These are phyloP conservation scores for Lenzites betulinus DNA, from an alignment of 768 basidiomycete genomes.

Conservation along the genomic window DNA sequence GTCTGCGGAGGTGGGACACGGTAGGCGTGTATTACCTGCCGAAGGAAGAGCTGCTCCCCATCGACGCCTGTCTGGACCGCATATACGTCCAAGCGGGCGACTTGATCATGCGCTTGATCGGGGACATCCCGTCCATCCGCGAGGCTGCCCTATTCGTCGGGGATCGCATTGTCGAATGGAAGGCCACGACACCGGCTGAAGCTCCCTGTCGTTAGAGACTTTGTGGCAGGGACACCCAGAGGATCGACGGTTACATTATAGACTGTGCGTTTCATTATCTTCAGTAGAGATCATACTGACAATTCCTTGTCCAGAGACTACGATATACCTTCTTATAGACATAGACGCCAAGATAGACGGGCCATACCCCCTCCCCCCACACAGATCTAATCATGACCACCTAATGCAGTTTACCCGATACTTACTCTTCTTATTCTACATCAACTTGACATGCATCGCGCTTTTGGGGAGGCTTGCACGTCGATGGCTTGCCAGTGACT, in stretches of 20 bases:
- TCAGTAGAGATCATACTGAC: neutral
- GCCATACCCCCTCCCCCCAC: too few relatives aligned
- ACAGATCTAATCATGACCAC: too few relatives aligned
- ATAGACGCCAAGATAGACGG: too few relatives aligned
- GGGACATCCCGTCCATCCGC: neutral
- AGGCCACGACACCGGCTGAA: neutral
- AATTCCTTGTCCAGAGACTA: neutral
- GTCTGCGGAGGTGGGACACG: neutral
- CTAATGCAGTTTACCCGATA: too few relatives aligned
- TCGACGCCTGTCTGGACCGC: constrained; percentile 1
- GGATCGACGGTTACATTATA: neutral
- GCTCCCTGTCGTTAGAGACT: neutral
- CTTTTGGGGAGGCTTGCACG: too few relatives aligned
- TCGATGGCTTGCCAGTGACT: too few relatives aligned
- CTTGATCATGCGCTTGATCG: neutral
- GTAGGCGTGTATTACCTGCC: constrained; percentile 1
- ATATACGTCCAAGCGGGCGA: neutral
- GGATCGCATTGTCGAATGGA: neutral
- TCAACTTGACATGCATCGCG: too few relatives aligned
- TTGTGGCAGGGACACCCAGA: neutral
- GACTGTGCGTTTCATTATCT: neutral
- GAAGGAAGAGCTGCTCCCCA: neutral
- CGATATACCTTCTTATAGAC: too few relatives aligned
- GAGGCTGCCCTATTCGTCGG: neutral
- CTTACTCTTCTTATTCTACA: too few relatives aligned